Evolutionary conservation across 2,329 filamentous ascomycete species (phyloP), one percentile per base, ranked within the genome.

Genomic region (Nemania sp.): DNA sequence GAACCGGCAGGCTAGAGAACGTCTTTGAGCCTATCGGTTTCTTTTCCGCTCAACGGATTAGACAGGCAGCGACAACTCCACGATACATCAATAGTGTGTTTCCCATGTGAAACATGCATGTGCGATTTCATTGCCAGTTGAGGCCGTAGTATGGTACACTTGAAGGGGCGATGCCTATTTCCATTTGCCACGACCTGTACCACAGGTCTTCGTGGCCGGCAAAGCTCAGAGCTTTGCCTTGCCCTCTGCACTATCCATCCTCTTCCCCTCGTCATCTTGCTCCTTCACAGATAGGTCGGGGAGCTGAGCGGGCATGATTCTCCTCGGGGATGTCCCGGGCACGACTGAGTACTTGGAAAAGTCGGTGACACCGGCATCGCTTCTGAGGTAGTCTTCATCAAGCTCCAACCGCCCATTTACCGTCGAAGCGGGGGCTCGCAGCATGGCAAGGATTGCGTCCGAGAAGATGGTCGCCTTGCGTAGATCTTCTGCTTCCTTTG

Each of bases 361-460:
- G 72, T 96, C 90, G 0, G 76, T 80, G 3, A 92, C 79, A 1
- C 87, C 87, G 18, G 77, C 80, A 60, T 87, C 80, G 6, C 83
- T 79, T 17, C 89, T 80, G 32, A 96, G 78, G 66, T 92, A 95
- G 71, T 96, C 91, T 72, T 96, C 91, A 69, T 96, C 92, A 1
- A 92, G 82, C 60, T 88, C 81, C 5, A 94, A 77, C 45, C 85
- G 76, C 0, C 91, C 92, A 71, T 91, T 96, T 20, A 95, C 87
- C 4, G 75, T 74, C 0, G 77, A 64, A 0, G 85, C 76, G 0
- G 88, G 85, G 0, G 88, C 82, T 10, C 76, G 73, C 1, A 95
- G 78, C 74, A 96, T 89, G 1, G 83, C 89, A 1, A 94, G 74
- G 17, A 96, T 85, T 1, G 91, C 91, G 69, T 93, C 90, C 0